Base-by-base conservation (phyloP, 805 yeast genomes). In the Scheffersomyces coipomensis region DNA sequence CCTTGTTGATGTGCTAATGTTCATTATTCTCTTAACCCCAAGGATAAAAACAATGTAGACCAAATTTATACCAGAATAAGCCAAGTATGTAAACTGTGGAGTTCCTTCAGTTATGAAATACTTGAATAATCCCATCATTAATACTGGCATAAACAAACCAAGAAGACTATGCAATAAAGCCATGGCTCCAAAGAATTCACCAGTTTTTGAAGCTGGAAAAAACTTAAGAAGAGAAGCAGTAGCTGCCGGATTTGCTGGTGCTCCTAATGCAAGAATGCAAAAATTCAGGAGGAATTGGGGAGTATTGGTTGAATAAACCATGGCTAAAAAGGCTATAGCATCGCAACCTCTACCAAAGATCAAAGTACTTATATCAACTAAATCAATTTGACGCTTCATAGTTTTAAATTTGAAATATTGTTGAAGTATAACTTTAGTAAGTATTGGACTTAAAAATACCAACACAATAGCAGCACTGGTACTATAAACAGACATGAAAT, bases 141-240 rank as follows among this genome's bases (percentile, higher is more conserved):
- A n/a, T 6, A 79, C 55, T 0, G 90, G 88, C 0, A 71, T 60
- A 6, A 73, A 35, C 37, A 81, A 57, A 42, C 62, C 53, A 3
- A 74, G 52, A 0, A 72, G 36, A 43, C 77, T 81, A 51, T 76
- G 73, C 17, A 81, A 52, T 35, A 83, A 55, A 0, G 85, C 76
- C 32, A 81, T 55, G 9, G 49, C 54, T 13, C 52, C 52, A 33
- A 46, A 46, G 12, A 48, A 32, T 19, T 44, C 44, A 9, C 54
- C 54, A 9, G 40, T 40, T 29, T 39, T 46, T n/a, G 48, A 45
- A 23, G 34, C 75, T 1, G 78, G 76, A 42, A 69, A 75, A 53
- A 80, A 79, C 55, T 85, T 85, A 38, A 80, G 66, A 9, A 83
- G 57, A 1, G 83, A 46, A 0, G 85, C 68, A 50, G 75, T 81